Evolutionary conservation across 2,329 filamentous ascomycete species (phyloP), one percentile per base, ranked within the genome.

Genomic region (Ramularia endophylla): DNA sequence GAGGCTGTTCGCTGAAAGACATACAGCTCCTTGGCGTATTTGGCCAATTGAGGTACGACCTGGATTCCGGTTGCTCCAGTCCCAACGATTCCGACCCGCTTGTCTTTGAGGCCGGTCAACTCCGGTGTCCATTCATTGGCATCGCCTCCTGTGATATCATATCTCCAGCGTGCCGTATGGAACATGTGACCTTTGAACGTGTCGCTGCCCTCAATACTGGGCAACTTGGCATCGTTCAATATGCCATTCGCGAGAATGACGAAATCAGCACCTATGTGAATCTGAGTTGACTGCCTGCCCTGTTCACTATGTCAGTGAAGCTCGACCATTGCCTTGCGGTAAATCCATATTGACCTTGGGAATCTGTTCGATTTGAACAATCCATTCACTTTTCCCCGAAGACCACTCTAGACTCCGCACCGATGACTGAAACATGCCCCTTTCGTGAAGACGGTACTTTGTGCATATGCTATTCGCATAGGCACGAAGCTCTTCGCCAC

Each of bases 341-440:
- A 25, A 11, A 25, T 6, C 6, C 6, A 25, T 25, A 11, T 11
- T 25, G 22, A 25, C 22, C 16, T 61, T 62, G 3, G 60, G 47
- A 15, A 59, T 13, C 53, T 64, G 40, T 27, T 40, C 4, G 41
- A 65, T 33, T 18, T 55, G 49, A 36, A 65, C 43, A 27, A 47
- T 30, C 65, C 66, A 71, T 13, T 46, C 18, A 17, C 55, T 52
- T 13, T 44, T 51, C 1, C 51, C 56, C 1, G 72, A 69, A 42
- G 75, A 63, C 75, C 75, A 79, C n/a, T 51, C 58, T 38, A 70
- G 51, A 2, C 59, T 58, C 7, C 65, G 55, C 3, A 68, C 61
- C 20, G 62, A 61, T 0, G 74, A 68, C 18, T 72, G 66, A 50
- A 78, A 77, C 16, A 76, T 52, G 16, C 69, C 67, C 1, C 58